Conservation (phyloP, 1,284 basidiomycete species). For the Pulchroboletus neoregius region DNA sequence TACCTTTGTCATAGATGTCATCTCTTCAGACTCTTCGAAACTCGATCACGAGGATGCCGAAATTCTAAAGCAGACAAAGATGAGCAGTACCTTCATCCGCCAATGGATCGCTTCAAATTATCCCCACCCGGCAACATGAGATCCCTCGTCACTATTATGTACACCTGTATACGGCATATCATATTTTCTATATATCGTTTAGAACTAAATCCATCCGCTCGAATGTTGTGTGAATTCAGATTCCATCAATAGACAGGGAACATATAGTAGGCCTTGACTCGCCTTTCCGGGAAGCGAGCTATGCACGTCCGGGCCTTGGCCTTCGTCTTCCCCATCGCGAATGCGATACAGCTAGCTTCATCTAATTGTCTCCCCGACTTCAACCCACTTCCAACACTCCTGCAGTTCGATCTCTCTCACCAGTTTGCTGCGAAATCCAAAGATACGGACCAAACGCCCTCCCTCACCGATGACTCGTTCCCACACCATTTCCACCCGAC, state of each 20-base stretch:
- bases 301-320: slow-evolving; percentile 9
- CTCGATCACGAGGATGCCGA: slow-evolving; percentile 62
- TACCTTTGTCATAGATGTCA: slow-evolving; percentile 83
- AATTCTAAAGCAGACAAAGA: slow-evolving; percentile 70
- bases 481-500: slow-evolving; percentile 16
- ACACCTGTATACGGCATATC: slow-evolving; percentile 2
- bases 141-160: background rate
- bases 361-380: background rate
- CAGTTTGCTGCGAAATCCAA: slow-evolving; percentile 7
- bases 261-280: too few species aligned
- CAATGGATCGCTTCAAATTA: slow-evolving; percentile 65
- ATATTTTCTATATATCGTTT: slow-evolving; percentile 4
- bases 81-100: slow-evolving; percentile 88
- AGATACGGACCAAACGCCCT: slow-evolving; percentile 2
- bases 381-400: background rate
- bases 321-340: background rate
- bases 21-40: slow-evolving; percentile 57
- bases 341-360: slow-evolving; percentile 1
- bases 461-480: slow-evolving; percentile 9
- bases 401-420: slow-evolving; percentile 29
- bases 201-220: background rate
- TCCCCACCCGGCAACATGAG: slow-evolving; percentile 8
- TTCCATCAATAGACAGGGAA: background rate
- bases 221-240: slow-evolving; percentile 10
- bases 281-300: background rate